These are phyloP conservation scores for Lolium rigidum DNA, from an alignment of 176 grass and related monocot species.

Conservation along the genomic window DNA sequence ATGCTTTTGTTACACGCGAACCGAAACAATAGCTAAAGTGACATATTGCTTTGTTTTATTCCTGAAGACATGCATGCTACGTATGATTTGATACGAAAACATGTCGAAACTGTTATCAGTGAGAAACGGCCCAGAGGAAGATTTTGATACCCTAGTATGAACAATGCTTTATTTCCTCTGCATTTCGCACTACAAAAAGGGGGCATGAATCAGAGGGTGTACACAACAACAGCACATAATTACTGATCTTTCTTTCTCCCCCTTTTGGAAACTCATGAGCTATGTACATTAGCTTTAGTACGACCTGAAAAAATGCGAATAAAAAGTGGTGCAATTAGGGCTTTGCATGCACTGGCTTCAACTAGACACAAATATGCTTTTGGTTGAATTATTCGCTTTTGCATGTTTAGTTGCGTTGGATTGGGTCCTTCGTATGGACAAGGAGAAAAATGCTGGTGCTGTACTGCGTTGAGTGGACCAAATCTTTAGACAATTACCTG, in stretches of 20 bases:
- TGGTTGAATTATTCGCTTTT: conserved; percentile 23
- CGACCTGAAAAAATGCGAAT: conserved; percentile 17
- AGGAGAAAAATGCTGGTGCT: conserved; percentile 39
- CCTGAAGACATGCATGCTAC: not conserved
- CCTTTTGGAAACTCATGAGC: conserved; percentile 32
- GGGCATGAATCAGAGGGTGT: conserved; percentile 26
- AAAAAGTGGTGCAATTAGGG: conserved; percentile 28
- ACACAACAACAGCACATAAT: not conserved
- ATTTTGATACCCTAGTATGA: conserved; percentile 41
- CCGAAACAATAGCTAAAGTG: not conserved
- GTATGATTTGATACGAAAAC: not conserved
- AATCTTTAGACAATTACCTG: conserved; percentile 39
- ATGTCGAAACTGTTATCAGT: no score
- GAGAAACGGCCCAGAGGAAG: not conserved
- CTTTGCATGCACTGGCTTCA: conserved; percentile 53
- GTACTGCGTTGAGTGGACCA: conserved; percentile 32
- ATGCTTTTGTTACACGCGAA: not conserved
- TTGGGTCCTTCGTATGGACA: conserved; percentile 42
- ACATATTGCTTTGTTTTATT: not conserved
- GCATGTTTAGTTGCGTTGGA: conserved; percentile 28
- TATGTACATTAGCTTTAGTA: conserved; percentile 42
- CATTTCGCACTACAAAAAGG: conserved; percentile 37
- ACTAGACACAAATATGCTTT: conserved; percentile 30
- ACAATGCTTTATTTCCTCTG: conserved; percentile 37
- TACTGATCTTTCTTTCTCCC: conserved; percentile 1